phyloP scores from a whole-genome alignment of 1,284 basidiomycete species.

The Apiotrichum gracile region DNA sequence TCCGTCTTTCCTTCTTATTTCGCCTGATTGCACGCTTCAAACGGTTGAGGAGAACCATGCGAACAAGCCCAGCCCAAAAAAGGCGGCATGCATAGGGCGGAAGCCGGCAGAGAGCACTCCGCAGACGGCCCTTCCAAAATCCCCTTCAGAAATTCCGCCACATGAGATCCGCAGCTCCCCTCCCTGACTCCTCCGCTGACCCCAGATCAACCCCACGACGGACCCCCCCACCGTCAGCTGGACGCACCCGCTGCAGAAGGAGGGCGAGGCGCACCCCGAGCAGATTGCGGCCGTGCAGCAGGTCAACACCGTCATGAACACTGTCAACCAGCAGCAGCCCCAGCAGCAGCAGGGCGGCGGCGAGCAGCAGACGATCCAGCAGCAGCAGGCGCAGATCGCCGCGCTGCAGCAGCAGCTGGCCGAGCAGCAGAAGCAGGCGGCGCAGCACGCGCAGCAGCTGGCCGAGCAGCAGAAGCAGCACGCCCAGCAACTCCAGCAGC shows the following conservation, averaged over 20 bases:
- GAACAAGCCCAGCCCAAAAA: too few species aligned
- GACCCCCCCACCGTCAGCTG: constrained; percentile 33
- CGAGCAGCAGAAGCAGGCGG: not conserved
- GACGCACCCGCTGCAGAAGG: constrained; percentile 26
- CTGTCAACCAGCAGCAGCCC: not conserved
- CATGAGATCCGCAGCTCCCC: not conserved
- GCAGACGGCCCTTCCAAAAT: constrained; percentile 37
- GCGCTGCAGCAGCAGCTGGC: not conserved
- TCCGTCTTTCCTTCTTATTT: too few species aligned
- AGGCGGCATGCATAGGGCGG: too few species aligned
- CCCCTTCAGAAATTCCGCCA: constrained; percentile 4
- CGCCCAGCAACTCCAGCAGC: not conserved
- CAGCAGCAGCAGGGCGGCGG: not conserved
- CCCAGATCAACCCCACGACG: constrained; percentile 28
- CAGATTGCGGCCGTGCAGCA: constrained; percentile 17
- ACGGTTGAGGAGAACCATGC: too few species aligned
- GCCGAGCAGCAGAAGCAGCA: not conserved
- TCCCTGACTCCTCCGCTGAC: not conserved
- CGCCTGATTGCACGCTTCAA: too few species aligned
- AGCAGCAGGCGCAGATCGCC: not conserved
- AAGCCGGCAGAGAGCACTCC: too few species aligned
- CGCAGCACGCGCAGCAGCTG: not conserved
- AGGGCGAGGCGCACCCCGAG: constrained; percentile 33
- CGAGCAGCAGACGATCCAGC: not conserved
- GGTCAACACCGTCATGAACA: not conserved